Conservation (phyloP, 73 alveolate genomes). For the Paraurostyla sp. region DNA sequence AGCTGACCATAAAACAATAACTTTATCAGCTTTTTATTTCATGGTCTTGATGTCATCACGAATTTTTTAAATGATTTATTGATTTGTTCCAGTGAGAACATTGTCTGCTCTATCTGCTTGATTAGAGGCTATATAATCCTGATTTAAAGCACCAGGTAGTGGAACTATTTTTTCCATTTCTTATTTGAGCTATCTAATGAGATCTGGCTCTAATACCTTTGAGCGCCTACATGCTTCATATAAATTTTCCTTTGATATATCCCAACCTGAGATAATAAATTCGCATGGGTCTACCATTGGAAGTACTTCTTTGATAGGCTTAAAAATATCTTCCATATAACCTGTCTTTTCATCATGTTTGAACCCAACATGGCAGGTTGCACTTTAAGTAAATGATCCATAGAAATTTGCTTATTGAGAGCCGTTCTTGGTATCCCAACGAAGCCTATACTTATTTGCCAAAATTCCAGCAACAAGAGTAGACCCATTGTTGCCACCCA, state of each 20-base stretch:
- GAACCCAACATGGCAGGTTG: constrained; percentile 90
- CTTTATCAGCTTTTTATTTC: constrained; percentile 77
- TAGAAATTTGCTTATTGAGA: constrained; percentile 89
- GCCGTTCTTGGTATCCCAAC: constrained; percentile 96
- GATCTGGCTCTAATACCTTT: constrained; percentile 89
- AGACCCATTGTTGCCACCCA: constrained; percentile 98
- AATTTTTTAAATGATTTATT: constrained; percentile 72
- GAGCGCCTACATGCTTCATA: constrained; percentile 95
- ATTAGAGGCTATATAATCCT: constrained; percentile 95
- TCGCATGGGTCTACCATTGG: constrained; percentile 97
- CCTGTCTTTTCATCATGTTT: constrained; percentile 28
- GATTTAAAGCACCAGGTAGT: constrained; percentile 87
- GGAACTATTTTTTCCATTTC: constrained; percentile 83
- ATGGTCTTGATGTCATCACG: constrained; percentile 76
- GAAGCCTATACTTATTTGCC: constrained; percentile 65
- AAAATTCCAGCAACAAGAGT: constrained; percentile 94
- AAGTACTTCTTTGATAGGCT: constrained; percentile 89
- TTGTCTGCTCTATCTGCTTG: constrained; percentile 95
- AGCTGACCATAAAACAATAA: constrained; percentile 84
- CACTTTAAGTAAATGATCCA: constrained; percentile 93
- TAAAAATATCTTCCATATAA: constrained; percentile 82
- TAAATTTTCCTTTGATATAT: constrained; percentile 86
- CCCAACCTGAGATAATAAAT: constrained; percentile 95
- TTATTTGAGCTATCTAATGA: constrained; percentile 72
- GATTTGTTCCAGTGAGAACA: constrained; percentile 90